Base-by-base conservation (phyloP, 208 protist species). In the Leishmania gerbilli region DNA sequence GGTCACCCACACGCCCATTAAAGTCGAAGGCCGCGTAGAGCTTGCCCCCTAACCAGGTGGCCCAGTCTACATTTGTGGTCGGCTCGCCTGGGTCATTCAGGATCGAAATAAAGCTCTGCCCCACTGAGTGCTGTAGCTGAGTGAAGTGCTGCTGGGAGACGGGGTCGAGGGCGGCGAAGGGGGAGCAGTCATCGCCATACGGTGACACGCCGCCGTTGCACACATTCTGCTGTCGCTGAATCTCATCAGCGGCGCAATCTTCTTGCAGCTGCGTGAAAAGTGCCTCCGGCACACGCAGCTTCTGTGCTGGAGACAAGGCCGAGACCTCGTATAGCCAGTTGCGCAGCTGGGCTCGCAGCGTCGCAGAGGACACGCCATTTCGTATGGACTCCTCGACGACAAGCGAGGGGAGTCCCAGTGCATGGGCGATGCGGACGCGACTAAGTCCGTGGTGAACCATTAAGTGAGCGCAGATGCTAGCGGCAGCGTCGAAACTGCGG, bases 51-150 rank as follows among this genome's bases (percentile, higher is more conserved):
- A 97, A 65, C 95, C 94, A 96, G 11, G 82, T 83, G 37, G 87
- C 83, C 91, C 90, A 93, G 76, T 89, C 87, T 19, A 80, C 84
- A 53, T 76, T 87, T 3, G 60, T 72, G 6, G 80, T 87, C 72
- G 78, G 47, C 71, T 89, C 80, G 17, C 74, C 83, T 31, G 95
- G 95, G 84, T 98, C 89, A 75, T 95, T 98, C 51, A 98, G 72
- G 76, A 98, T 96, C n/a, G 94, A 97, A 53, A 94, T 92, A 81
- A 97, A 96, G 74, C 93, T 95, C 72, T 98, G 95, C 1, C 96
- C 96, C 40, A 98, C 92, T 9, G 91, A 91, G 55, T 83, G 80
- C 71, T 87, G 84, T 69, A 98, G 84, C 51, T 87, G 71, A 42
- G 77, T 76, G 79, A 98, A 98, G 86, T 97, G 90, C 19, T 91